Evolutionary conservation across 352 stramenopile genomes (phyloP), one percentile per base, ranked within the genome.

Genomic region (Globisporangium sylvaticum): DNA sequence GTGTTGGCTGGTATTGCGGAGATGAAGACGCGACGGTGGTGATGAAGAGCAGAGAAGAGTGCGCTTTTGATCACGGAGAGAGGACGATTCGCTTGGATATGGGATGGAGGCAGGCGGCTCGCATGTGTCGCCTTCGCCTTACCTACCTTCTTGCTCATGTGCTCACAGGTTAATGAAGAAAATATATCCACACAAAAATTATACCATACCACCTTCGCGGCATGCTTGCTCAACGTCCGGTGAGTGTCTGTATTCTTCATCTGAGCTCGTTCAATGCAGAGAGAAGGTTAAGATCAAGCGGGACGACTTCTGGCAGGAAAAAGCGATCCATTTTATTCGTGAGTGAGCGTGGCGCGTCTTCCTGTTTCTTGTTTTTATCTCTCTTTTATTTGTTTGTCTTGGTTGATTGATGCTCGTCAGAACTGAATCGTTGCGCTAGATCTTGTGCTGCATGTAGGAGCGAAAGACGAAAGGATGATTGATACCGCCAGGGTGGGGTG

Each of bases 131-230:
- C n/a, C n/a, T n/a, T n/a, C n/a, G n/a, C n/a, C n/a, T n/a, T n/a
- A n/a, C n/a, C n/a, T n/a, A n/a, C n/a, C n/a, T n/a, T n/a, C n/a
- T n/a, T n/a, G 42, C 42, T 50, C 42, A 22, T 22, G 27, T 7
- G 53, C 27, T 59, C 53, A 24, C 53, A 59, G 31, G 27, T 39
- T 59, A 59, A 59, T 42, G 53, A 59, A 59, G 18, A 58, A 58
- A 59, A 59, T 59, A 59, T 59, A 59, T 59, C 53, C 53, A 39
- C 5, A 15, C 31, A 44, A 59, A 59, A 59, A 42, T 18, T 59
- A 25, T 22, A 59, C 42, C 18, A 50, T 50, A 59, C 25, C 31
- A n/a, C n/a, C n/a, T n/a, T n/a, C n/a, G n/a, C n/a, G n/a, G n/a
- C n/a, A n/a, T n/a, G n/a, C n/a, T n/a, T n/a, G n/a, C n/a, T n/a